Evolutionary conservation across 1,284 basidiomycete species (phyloP), one percentile per base, ranked within the genome.

Genomic region (Ceratobasidium sp.): DNA sequence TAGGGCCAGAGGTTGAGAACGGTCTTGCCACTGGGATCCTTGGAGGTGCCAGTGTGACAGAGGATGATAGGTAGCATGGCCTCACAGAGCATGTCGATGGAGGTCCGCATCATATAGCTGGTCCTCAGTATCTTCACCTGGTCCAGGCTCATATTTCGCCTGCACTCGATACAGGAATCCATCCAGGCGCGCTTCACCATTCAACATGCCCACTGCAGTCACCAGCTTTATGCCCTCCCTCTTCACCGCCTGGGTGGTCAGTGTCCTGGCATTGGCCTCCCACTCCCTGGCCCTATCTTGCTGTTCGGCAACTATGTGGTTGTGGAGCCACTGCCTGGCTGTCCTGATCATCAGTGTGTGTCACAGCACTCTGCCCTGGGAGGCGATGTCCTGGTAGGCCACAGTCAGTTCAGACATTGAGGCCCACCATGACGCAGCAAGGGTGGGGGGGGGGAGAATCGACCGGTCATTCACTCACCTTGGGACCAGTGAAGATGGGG

Each of bases 251-350:
- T 39, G 4, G 7, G 6, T 8, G 8, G 9, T 7, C 37, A 39
- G 4, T 8, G 7, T n/a, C n/a, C 11, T 11, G 37, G 7, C 37
- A 8, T 39, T 39, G 4, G 4, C 37, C 37, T 39, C 37, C 37
- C 37, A 39, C 37, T 39, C 37, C 7, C 9, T 39, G 37, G 5
- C 37, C 37, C 37, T 39, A 1, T 7, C 5, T 39, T 48, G 31
- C 48, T 51, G 27, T 16, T 8, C 6, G 2, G 8, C 27, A 39
- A 4, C 14, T n/a, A 14, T 9, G n/a, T n/a, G n/a, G n/a, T n/a
- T 1, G 2, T 22, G 13, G 7, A 37, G 19, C 11, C 80, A 79
- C 1, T 80, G 79, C 0, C 80, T 81, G 9, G 46, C 65, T 0
- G 80, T 80, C 0, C 81, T 80, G 7, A 51, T 65, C 29, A 49